Conservation (phyloP, 768 basidiomycete genomes). For the Russula earlei region DNA sequence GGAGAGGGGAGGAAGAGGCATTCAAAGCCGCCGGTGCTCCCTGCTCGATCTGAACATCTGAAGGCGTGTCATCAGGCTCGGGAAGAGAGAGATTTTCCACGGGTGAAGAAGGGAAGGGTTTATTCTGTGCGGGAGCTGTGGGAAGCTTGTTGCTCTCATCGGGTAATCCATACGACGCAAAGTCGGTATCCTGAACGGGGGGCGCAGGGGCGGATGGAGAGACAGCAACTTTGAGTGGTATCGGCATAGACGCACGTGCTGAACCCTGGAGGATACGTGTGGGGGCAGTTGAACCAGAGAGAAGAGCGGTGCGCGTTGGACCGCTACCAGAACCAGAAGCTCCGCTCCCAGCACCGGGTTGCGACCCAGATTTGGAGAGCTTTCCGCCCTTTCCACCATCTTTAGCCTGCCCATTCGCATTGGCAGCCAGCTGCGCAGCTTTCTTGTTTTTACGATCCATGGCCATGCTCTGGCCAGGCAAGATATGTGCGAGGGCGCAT, state of each 20-base stretch:
- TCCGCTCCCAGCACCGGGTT: conserved; percentile 16
- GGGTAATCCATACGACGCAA: conserved; percentile 56
- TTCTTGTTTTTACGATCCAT: conserved; percentile 99
- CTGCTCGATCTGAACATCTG: conserved; percentile 3
- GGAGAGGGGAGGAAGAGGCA: conserved; percentile 39
- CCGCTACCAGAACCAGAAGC: conserved; percentile 13
- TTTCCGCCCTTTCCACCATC: conserved; percentile 30
- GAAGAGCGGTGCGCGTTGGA: conserved; percentile 27
- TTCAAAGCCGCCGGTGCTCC: conserved; percentile 4
- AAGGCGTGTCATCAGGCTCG: not conserved
- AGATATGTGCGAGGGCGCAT: conserved; percentile 88
- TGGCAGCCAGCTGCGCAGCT: conserved; percentile 60
- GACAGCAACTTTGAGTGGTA: conserved; percentile 61
- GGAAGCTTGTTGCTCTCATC: conserved; percentile 47
- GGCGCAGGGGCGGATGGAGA: conserved; percentile 76
- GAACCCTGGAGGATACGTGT: conserved; percentile 39
- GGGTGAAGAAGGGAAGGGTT: conserved; percentile 14
- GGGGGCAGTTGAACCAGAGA: conserved; percentile 60
- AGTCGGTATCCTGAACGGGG: conserved; percentile 65
- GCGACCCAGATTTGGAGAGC: conserved; percentile 30
- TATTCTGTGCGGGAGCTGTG: conserved; percentile 34
- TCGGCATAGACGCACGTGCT: conserved; percentile 51
- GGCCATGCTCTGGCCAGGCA: conserved; percentile 88
- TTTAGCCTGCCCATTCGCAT: conserved; percentile 28
- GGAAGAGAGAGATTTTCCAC: conserved; percentile 11